A percentile compares a stretch with the other conserved stretches of the same genome.
These are phyloP conservation scores for Solanum appendiculatum DNA, from an alignment of 257 asterid genomes.

Conservation along the genomic window DNA sequence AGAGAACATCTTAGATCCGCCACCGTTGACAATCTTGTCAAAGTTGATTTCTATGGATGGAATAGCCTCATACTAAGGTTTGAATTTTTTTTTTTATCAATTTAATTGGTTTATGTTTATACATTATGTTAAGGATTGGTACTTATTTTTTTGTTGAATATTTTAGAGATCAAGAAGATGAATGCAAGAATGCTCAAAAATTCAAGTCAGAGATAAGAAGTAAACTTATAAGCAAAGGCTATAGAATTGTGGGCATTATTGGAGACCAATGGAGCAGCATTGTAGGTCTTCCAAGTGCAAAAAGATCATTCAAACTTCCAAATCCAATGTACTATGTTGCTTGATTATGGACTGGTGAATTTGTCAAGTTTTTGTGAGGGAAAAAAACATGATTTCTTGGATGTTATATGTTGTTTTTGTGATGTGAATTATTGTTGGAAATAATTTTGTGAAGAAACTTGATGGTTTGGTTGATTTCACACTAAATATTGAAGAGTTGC, in stretches of 20 bases:
- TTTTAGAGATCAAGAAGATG: constrained; percentile 38
- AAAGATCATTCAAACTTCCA: constrained; percentile 67
- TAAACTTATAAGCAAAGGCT: constrained; percentile 38
- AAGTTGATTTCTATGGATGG: constrained; percentile 72
- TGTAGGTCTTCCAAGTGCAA: constrained; percentile 43
- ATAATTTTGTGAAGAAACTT: background rate
- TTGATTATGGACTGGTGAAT: constrained; percentile 4
- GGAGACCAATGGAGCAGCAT: constrained; percentile 88
- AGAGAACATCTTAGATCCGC: constrained; percentile 63
- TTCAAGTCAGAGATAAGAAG: constrained; percentile 52
- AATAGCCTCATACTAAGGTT: constrained; percentile 54
- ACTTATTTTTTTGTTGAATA: background rate
- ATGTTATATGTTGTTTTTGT: background rate
- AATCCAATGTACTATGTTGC: constrained; percentile 62
- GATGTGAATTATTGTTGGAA: background rate
- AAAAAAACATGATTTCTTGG: background rate
- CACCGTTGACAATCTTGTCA: constrained; percentile 63
- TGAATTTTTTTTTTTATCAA: background rate
- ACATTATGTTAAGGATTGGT: background rate
- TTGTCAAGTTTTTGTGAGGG: background rate
- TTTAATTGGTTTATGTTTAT: background rate
- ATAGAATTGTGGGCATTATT: constrained; percentile 45
- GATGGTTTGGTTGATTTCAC: background rate
- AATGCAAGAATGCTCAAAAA: constrained; percentile 20
- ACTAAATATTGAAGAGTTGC: background rate